Evolutionary conservation across 306 rosid species (phyloP).

Genomic region (Quercus wislizeni): DNA sequence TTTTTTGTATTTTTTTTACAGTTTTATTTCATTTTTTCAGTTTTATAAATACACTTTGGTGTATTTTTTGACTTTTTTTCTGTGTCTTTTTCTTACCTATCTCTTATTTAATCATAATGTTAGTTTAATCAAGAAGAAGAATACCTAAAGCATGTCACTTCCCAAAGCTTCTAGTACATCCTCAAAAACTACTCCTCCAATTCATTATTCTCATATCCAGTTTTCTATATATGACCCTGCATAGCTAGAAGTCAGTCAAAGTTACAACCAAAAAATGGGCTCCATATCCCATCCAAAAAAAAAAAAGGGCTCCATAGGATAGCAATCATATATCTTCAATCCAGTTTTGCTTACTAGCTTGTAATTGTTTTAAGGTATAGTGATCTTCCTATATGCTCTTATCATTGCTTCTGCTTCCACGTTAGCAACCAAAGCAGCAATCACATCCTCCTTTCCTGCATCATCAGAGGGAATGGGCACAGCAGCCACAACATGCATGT

Average conservation of each 20-base stretch:
- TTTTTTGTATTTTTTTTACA: no score
- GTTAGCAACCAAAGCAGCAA: slow-evolving; percentile 78
- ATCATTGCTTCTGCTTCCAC: slow-evolving; percentile 69
- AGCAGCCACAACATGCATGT: slow-evolving; percentile 55
- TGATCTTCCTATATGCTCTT: slow-evolving; percentile 86
- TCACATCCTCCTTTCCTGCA: slow-evolving; percentile 70
- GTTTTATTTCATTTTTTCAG: no score
- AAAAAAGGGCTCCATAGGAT: slow-evolving; percentile 2
- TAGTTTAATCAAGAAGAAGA: no score
- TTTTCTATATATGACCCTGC: slow-evolving; percentile 95
- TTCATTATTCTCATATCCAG: slow-evolving; percentile 80
- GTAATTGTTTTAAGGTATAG: slow-evolving; percentile 89
- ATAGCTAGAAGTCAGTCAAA: slow-evolving; percentile 22
- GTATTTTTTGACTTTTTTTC: no score
- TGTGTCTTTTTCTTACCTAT: no score
- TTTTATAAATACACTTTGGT: no score
- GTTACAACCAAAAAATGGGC: slow-evolving; percentile 9
- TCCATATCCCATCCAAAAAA: not conserved
- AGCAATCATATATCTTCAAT: slow-evolving; percentile 2
- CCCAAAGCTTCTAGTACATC: slow-evolving; percentile 87
- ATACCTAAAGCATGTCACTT: slow-evolving; percentile 75
- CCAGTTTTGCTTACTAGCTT: slow-evolving; percentile 43
- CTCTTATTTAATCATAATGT: no score
- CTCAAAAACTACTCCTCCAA: slow-evolving; percentile 74
- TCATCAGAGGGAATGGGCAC: slow-evolving; percentile 78